These are phyloP conservation scores for Colletotrichum coccodes DNA, from an alignment of 2,329 filamentous ascomycete species.

Conservation along the genomic window DNA sequence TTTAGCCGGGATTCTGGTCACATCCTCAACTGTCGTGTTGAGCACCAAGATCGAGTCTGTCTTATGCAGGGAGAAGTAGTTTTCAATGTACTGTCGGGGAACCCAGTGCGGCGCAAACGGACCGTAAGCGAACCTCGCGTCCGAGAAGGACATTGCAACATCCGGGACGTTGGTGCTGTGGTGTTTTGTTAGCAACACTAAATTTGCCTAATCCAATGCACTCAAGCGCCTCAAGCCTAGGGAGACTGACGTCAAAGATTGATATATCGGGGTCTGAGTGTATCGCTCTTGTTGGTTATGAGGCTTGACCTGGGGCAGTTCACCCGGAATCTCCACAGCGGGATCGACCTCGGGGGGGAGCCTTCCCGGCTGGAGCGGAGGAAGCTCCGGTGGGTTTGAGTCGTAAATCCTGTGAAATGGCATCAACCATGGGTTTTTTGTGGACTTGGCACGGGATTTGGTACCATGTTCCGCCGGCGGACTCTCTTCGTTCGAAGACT, in stretches of 20 bases:
- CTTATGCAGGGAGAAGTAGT: constrained; percentile 62
- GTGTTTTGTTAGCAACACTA: neutral
- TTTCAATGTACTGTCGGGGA: constrained; percentile 64
- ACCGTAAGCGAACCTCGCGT: constrained; percentile 62
- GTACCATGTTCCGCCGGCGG: constrained; percentile 57
- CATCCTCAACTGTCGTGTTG: constrained; percentile 62
- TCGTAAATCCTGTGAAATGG: constrained; percentile 59
- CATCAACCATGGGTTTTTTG: neutral
- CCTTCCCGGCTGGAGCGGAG: constrained; percentile 51
- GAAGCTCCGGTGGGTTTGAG: constrained; percentile 46
- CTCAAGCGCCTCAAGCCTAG: too few relatives aligned
- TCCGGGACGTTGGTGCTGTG: constrained; percentile 64
- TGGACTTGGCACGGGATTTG: neutral
- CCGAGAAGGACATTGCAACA: constrained; percentile 66
- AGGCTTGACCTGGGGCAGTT: constrained; percentile 50
- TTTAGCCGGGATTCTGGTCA: constrained; percentile 44
- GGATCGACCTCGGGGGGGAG: constrained; percentile 57
- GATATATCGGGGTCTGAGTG: constrained; percentile 60
- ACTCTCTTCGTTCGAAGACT: constrained; percentile 54
- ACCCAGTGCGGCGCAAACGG: constrained; percentile 66
- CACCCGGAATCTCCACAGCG: constrained; percentile 53
- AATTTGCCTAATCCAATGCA: neutral
- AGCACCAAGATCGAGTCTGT: constrained; percentile 57
- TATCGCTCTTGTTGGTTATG: constrained; percentile 58
- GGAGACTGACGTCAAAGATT: constrained; percentile 57